Percentiles rank a stretch among this genome's conserved stretches.
Conservation (phyloP, 108 stramenopile species). For the Pseudonitzschia delicatissima region DNA sequence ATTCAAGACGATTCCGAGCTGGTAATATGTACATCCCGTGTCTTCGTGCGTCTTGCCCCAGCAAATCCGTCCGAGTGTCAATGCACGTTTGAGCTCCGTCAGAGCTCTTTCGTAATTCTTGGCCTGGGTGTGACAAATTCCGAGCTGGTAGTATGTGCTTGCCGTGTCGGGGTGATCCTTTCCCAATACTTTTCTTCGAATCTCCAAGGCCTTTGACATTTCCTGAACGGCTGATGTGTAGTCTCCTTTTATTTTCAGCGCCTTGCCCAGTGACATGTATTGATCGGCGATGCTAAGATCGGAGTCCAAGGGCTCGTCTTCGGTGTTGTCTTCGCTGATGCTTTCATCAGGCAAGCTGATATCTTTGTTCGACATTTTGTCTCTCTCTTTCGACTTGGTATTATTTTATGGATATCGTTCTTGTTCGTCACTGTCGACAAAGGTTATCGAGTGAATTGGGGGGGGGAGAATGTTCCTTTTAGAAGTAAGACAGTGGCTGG, state of each 20-base stretch:
- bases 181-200: constrained; percentile 26
- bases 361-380: too few species aligned
- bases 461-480: too few species aligned
- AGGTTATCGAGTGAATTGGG: too few species aligned
- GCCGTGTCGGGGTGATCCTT: constrained; percentile 43
- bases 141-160: constrained; percentile 37
- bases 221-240: constrained; percentile 26
- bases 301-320: too few species aligned
- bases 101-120: constrained; percentile 33
- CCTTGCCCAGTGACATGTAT: constrained; percentile 38
- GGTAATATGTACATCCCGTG: constrained; percentile 43
- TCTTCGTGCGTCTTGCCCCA: constrained; percentile 35
- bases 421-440: too few species aligned
- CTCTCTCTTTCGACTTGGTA: too few species aligned
- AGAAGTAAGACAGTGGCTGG: too few species aligned
- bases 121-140: constrained; percentile 30
- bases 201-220: constrained; percentile 39
- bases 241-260: constrained; percentile 36
- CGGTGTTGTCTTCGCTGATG: too few species aligned
- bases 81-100: constrained; percentile 36
- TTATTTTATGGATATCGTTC: too few species aligned
- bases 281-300: constrained; percentile 37
- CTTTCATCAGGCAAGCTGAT: too few species aligned
- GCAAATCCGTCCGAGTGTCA: constrained; percentile 35
- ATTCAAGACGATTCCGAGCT: constrained; percentile 42